Conservation (phyloP, 495 filamentous ascomycete species). For the Xylaria castorea region DNA sequence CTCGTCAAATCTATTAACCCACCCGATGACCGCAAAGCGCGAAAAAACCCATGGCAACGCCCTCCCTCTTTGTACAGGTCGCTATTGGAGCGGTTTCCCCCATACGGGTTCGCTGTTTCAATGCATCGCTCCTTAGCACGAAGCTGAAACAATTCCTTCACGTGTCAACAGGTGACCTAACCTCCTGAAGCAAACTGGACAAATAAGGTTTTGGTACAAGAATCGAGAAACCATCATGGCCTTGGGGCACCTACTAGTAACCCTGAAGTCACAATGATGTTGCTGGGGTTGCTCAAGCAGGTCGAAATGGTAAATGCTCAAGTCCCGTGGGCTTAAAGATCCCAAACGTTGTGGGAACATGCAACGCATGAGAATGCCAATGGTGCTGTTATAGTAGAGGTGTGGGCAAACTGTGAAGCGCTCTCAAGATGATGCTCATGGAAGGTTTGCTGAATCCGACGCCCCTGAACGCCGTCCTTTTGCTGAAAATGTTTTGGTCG, state of each 20-base stretch:
- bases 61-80: conserved; percentile 22
- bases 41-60: conserved; percentile 2
- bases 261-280: neutral
- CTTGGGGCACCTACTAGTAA: conserved; percentile 25
- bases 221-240: conserved; percentile 31
- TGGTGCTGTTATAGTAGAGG: neutral
- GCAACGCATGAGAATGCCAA: neutral
- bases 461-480: conserved; percentile 42
- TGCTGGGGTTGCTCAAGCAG: conserved; percentile 5
- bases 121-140: conserved; percentile 2
- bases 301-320: conserved; percentile 21
- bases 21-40: conserved; percentile 18
- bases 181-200: conserved; percentile 24
- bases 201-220: conserved; percentile 38
- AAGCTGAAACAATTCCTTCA: neutral
- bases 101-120: conserved; percentile 1
- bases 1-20: conserved; percentile 27
- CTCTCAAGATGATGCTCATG: conserved; percentile 24
- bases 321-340: conserved; percentile 24
- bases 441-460: conserved; percentile 30
- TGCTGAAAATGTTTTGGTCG: conserved; percentile 40
- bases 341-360: conserved; percentile 2
- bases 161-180: neutral
- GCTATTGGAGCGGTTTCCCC: neutral
- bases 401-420: conserved; percentile 9